These are phyloP conservation scores for Erodium maritimum DNA, from an alignment of 345 rosid genomes.

Conservation along the genomic window DNA sequence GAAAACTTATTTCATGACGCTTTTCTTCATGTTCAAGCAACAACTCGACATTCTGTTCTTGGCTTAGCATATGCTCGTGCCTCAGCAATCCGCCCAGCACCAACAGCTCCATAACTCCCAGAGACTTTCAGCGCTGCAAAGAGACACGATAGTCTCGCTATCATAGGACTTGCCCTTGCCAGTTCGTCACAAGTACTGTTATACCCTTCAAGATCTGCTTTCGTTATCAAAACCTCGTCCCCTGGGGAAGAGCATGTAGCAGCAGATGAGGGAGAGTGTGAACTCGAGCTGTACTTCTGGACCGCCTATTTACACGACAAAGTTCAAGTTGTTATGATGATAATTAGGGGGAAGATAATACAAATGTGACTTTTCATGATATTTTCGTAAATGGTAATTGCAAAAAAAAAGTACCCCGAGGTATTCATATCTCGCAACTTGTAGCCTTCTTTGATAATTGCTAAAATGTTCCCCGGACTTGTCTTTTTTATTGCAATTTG, in stretches of 20 bases:
- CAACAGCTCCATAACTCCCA: slow-evolving; percentile 31
- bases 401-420: too few relatives aligned
- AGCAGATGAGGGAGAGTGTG: slow-evolving; percentile 12
- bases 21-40: too few relatives aligned
- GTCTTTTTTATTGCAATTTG: too few relatives aligned
- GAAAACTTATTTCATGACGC: too few relatives aligned
- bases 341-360: background rate
- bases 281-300: slow-evolving; percentile 28
- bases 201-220: slow-evolving; percentile 55
- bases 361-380: too few relatives aligned
- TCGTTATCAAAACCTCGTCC: slow-evolving; percentile 42
- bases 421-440: too few relatives aligned
- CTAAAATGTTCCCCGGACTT: too few relatives aligned
- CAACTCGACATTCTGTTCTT: background rate
- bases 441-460: too few relatives aligned
- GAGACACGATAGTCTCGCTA: slow-evolving; percentile 52
- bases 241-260: slow-evolving; percentile 5
- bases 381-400: too few relatives aligned
- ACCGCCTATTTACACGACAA: slow-evolving; percentile 28
- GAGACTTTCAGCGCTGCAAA: slow-evolving; percentile 51
- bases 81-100: slow-evolving; percentile 30
- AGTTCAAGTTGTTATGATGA: background rate
- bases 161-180: slow-evolving; percentile 32
- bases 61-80: slow-evolving; percentile 46
- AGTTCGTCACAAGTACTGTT: slow-evolving; percentile 20